These are phyloP conservation scores for Suillus spraguei DNA, from an alignment of 768 basidiomycete genomes.

Conservation along the genomic window DNA sequence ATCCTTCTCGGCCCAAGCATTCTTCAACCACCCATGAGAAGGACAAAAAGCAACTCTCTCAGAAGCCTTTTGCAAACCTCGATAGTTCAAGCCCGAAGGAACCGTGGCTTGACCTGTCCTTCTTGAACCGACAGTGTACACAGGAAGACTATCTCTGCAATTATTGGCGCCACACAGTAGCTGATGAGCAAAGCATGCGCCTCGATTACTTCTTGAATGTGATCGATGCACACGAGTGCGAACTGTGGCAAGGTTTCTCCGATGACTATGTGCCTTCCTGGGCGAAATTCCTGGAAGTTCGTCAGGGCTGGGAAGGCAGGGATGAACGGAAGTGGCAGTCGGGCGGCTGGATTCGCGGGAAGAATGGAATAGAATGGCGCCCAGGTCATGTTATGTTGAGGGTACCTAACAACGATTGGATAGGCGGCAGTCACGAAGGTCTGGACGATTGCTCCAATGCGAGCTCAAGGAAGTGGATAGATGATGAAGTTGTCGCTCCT, in stretches of 20 bases:
- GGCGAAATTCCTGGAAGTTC: neutral
- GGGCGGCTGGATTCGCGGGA: neutral
- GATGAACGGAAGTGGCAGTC: neutral
- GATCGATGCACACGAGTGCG: neutral
- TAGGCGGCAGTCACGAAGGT: neutral
- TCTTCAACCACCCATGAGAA: neutral
- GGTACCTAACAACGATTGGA: neutral
- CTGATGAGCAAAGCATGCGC: neutral
- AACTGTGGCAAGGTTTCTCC: neutral
- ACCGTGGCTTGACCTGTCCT: slow-evolving; percentile 7
- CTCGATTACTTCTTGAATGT: neutral
- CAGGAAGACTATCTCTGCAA: neutral
- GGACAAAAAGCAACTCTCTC: neutral
- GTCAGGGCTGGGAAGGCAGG: neutral
- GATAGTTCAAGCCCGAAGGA: neutral
- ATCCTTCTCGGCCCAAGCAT: neutral
- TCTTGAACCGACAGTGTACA: neutral
- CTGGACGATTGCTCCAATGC: neutral
- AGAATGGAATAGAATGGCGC: neutral
- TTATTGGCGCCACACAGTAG: neutral
- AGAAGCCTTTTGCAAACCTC: neutral
- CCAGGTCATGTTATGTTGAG: neutral
- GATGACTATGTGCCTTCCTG: slow-evolving; percentile 2
- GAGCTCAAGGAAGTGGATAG: neutral
- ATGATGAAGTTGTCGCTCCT: neutral